Evolutionary conservation across 106 monocot genomes (phyloP), one percentile per base, ranked within the genome.

Genomic region (Amphibolis antarctica): DNA sequence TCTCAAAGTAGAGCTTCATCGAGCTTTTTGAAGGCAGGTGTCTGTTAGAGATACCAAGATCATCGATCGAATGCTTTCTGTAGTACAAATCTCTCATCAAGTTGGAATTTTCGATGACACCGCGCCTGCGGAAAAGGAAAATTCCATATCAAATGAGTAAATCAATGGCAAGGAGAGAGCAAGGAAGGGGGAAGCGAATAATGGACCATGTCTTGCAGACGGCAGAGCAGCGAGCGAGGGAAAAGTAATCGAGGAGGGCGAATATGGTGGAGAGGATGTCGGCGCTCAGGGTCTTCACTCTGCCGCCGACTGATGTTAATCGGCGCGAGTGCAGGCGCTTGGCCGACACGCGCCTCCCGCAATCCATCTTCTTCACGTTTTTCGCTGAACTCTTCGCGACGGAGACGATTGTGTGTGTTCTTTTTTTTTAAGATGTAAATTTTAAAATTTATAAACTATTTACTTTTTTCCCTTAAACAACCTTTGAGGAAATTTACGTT

Each of bases 181-280:
- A 13, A 15, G 42, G 22, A 6, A 23, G 54, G 24, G 27, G 23
- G 12, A 13, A 15, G 42, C 20, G 13, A 23, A 47, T 24, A 15
- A 52, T 53, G 42, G 23, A 87, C 92, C 92, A 88, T 21, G 71
- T 67, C 47, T 68, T 84, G 85, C 88, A 92, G 62, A 85, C 82
- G 54, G 71, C 82, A 60, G 92, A 80, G 74, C 88, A 92, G 46
- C 88, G 92, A 55, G 76, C 71, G 52, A 92, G 77, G 22, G 74
- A 77, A 65, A 77, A 70, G 50, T 79, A 82, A 59, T 88, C 82
- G 73, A 92, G 85, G 60, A 53, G 82, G n/a, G 80, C 47, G 59
- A 92, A 85, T 24, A 85, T 66, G 13, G 74, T 53, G 71, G 80
- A 76, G 75, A 92, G 77, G 53, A 85, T 42, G 59, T 92, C 92